Conservation (phyloP, 352 stramenopile genomes). For the Globisporangium parvum region DNA sequence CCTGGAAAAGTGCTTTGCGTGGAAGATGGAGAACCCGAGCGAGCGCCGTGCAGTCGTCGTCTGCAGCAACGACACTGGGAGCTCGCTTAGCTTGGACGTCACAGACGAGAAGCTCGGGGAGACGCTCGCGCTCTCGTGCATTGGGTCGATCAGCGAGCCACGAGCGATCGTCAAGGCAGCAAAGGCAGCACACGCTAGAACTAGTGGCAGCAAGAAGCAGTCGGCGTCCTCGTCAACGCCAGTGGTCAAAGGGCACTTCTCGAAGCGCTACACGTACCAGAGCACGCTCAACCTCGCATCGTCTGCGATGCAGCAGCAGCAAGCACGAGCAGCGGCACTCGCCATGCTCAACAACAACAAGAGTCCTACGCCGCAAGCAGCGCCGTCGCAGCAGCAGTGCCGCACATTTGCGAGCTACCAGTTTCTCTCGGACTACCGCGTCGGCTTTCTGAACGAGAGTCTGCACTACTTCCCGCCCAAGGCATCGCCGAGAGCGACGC, state of each 20-base stretch:
- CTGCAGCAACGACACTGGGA: slow-evolving; percentile 23
- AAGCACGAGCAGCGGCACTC: background rate
- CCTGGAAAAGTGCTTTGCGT: slow-evolving; percentile 62
- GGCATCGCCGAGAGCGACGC: slow-evolving; percentile 27
- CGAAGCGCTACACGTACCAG: slow-evolving; percentile 64
- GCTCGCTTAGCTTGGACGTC: slow-evolving; percentile 40
- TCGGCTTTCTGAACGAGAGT: slow-evolving; percentile 42
- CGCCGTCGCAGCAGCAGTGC: background rate
- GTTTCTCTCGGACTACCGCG: slow-evolving; percentile 51
- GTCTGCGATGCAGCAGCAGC: background rate
- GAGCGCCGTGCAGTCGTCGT: slow-evolving; percentile 39
- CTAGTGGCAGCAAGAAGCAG: slow-evolving; percentile 11
- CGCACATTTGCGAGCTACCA: slow-evolving; percentile 46
- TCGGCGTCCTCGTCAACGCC: background rate
- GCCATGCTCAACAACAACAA: background rate
- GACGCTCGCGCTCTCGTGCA: slow-evolving; percentile 33
- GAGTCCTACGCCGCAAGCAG: background rate
- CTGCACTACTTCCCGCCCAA: slow-evolving; percentile 46
- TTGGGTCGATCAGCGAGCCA: slow-evolving; percentile 52
- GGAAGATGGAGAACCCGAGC: slow-evolving; percentile 36
- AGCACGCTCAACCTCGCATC: slow-evolving; percentile 17
- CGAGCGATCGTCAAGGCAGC: slow-evolving; percentile 18
- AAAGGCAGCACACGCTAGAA: slow-evolving; percentile 8
- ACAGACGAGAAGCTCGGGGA: slow-evolving; percentile 61
- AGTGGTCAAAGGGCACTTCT: slow-evolving; percentile 50